Base-by-base conservation (phyloP, 1,284 basidiomycete species). In the Mixia osmundae region DNA sequence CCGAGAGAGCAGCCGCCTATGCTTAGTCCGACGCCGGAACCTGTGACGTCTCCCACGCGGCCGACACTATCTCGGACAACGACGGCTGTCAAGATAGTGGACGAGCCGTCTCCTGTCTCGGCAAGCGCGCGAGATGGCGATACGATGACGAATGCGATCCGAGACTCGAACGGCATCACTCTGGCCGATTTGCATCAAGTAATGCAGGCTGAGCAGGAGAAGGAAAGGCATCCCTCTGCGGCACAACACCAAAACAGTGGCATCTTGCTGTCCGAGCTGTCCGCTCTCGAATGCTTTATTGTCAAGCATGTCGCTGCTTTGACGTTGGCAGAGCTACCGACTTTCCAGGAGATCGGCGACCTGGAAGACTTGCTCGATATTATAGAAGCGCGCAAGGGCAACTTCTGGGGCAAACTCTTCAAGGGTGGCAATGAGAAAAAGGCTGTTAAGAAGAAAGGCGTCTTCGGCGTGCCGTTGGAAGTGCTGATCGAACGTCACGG, bases 371-470 rank as follows among this genome's bases (percentile, higher is more conserved):
- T 95, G 37, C 58, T 94, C 48, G 91, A 97, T 55, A 63, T 94
- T 51, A 71, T 99, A 30, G 87, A 95, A 56, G 66, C 65, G 25
- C 78, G 91, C 62, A 94, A 91, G 64, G 74, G 71, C 46, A 79
- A 78, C 24, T 94, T 94, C 61, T 97, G 87, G 87, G 79, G 80
- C 48, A 85, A 87, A 59, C 56, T 94, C 23, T 95, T 97, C 64
- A 94, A 95, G 57, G 70, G 67, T n/a, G 70, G 69, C 31, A 70
- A 72, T 43, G 75, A 83, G 50, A 85, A 91, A 38, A 46, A 48
- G 50, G 77, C 77, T 53, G 71, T 68, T 44, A 51, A 50, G 66
- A 78, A 79, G 63, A 89, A 89, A 58, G 79, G 85, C 45, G 74
- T 89, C 22, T 97, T 99, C 56, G 74, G 80, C 35, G 72, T 95